Evolutionary conservation across 148 eudicot species (phyloP).

Genomic region (Tetragonia tetragonoides): DNA sequence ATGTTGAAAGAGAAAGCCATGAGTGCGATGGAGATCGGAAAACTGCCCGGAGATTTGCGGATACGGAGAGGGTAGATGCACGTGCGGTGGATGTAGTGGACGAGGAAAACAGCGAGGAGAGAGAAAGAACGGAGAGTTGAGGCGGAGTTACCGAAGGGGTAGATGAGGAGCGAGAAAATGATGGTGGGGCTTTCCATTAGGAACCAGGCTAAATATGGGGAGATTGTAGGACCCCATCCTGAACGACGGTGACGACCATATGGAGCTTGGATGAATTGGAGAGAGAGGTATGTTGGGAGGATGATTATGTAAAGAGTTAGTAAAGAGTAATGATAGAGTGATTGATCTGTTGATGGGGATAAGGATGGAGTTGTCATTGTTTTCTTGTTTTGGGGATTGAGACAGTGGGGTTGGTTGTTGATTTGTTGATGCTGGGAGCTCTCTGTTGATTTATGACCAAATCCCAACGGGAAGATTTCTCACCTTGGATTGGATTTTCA

Average conservation of each 20-base stretch:
- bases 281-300: slow-evolving; percentile 44
- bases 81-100: slow-evolving; percentile 81
- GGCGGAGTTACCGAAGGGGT: slow-evolving; percentile 45
- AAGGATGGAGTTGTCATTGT: not conserved
- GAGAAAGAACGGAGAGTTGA: slow-evolving; percentile 35
- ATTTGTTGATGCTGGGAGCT: no score
- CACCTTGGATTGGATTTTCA: no score
- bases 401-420: not conserved
- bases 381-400: not conserved
- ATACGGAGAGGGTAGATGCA: slow-evolving; percentile 66
- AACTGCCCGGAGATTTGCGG: slow-evolving; percentile 32
- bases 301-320: slow-evolving; percentile 41
- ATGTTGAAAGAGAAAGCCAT: slow-evolving; percentile 63
- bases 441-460: no score
- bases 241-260: slow-evolving; percentile 75
- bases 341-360: slow-evolving; percentile 23
- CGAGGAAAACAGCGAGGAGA: slow-evolving; percentile 58
- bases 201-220: slow-evolving; percentile 73
- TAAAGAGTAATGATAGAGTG: slow-evolving; percentile 35
- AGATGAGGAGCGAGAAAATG: slow-evolving; percentile 54
- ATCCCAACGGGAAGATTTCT: no score
- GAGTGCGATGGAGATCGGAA: slow-evolving; percentile 52
- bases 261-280: slow-evolving; percentile 67
- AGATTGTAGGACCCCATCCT: slow-evolving; percentile 80
- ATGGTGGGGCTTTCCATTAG: slow-evolving; percentile 85